Evolutionary conservation across 352 stramenopile genomes (phyloP), one percentile per base, ranked within the genome.

Genomic region (Peronospora farinosa): DNA sequence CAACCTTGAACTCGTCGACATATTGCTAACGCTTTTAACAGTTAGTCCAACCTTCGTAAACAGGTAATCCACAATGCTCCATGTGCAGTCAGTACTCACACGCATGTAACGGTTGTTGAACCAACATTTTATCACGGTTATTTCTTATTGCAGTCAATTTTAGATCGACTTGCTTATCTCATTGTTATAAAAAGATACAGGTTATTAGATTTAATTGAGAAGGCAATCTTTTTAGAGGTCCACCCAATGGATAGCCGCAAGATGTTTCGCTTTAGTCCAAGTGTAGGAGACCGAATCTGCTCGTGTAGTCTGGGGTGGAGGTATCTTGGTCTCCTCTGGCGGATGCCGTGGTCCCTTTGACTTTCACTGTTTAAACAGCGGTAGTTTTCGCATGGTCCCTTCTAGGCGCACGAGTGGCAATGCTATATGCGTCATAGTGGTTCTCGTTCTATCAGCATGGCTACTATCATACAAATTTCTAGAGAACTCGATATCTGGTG

Each of bases 401-500:
- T 51, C 35, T 23, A 27, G 5, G 44, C 13, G 28, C 30, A 47
- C 28, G 37, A 19, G 8, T 9, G 13, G 21, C 40, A 32, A 35
- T 13, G 27, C 25, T 35, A n/a, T 47, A 27, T 35, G n/a, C 15
- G 1, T 8, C 0, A 56, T n/a, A 48, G 23, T 48, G 11, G 38
- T n/a, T 41, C 32, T 11, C 16, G 27, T 13, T 3, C 42, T 41
- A 57, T 60, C 38, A 50, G 50, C 25, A 11, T 15, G 37, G 10
- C 37, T 8, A 43, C 39, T 50, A 39, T 55, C 27, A 51, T 47
- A 41, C 41, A 21, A n/a, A 12, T 32, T 13, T 16, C 10, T 13
- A 43, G 32, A 25, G 2, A 16, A 42, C 9, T n/a, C 13, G 1
- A 48, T 48, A 56, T 61, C 62, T 70, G 46, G 62, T 54, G 62